Base-by-base conservation (phyloP, 768 basidiomycete genomes). In the Boletus vermiculosoides region DNA sequence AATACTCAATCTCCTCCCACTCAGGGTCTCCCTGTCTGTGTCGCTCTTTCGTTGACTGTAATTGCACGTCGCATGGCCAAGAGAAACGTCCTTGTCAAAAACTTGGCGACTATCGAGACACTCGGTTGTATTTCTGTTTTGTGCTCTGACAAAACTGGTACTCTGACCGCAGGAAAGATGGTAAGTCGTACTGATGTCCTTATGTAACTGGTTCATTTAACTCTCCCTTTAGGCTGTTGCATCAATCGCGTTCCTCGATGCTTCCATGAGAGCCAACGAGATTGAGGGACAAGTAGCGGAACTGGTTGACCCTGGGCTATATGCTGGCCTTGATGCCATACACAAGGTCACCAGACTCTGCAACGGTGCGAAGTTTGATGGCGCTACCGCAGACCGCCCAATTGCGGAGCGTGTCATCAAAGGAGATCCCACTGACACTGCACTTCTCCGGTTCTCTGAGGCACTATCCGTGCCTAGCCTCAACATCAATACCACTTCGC, bases 101-200 rank as follows among this genome's bases (percentile, higher is more conserved):
- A 76, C 47, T 70, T 83, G 56, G 77, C 78, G 37, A 83, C 78
- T 1, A 79, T 84, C 50, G 82, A 83, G 59, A 80, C 80, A 0
- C 73, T 83, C 3, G 82, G 82, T 0, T 72, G 74, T 20, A 80
- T 84, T 58, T 77, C 78, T 18, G 77, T 82, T 36, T 55, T 84
- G 22, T 81, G 80, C 63, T 79, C 80, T 6, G 83, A 84, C 69
- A 84, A 84, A 56, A 78, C 78, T 1, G 80, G 80, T n/a, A 82
- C 79, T 12, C 66, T 83, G 34, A 83, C 79, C 1, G 66, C 78
- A 45, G 79, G 77, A 25, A 73, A 73, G 59, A 84, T 83, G 83
- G 75, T 71, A 50, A 60, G 67, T 40, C 18, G 3, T 6, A 16
- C 54, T 45, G 15, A 15, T 16, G 10, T 45, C 18, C 12, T 6